phyloP scores from a whole-genome alignment of 2,329 filamentous ascomycete species.

The Hortaea werneckii region DNA sequence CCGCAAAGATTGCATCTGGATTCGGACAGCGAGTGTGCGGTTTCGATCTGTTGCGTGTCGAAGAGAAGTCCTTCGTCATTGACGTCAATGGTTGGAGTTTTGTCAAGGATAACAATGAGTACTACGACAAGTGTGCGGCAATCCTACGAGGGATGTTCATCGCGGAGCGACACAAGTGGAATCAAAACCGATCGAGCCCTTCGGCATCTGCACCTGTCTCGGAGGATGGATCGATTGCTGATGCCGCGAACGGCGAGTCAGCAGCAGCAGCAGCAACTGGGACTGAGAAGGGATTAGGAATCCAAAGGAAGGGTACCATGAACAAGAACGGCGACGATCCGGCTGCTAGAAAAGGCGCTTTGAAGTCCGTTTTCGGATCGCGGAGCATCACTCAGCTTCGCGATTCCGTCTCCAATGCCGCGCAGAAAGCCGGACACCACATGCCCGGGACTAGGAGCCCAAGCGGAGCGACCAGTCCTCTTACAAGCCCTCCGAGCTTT shows the following conservation, averaged over 20 bases:
- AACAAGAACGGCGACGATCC: conserved; percentile 13
- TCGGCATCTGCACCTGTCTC: conserved; percentile 1
- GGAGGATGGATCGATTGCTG: background rate
- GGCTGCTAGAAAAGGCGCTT: conserved; percentile 29
- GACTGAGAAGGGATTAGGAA: background rate
- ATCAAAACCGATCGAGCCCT: conserved; percentile 27
- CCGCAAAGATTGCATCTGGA: conserved; percentile 76
- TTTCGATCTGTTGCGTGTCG: conserved; percentile 83
- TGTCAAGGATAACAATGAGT: conserved; percentile 97
- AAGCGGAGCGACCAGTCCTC: conserved; percentile 28
- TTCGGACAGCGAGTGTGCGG: conserved; percentile 95
- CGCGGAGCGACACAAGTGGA: conserved; percentile 58
- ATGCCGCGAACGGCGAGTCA: conserved; percentile 11
- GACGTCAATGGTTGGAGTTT: conserved; percentile 99
- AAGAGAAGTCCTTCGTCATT: conserved; percentile 85
- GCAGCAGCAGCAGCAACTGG: conserved; percentile 1
- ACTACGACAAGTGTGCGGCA: conserved; percentile 82
- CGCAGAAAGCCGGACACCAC: conserved; percentile 16
- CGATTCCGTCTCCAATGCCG: conserved; percentile 25
- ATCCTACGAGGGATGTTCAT: conserved; percentile 85
- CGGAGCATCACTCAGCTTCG: conserved; percentile 54
- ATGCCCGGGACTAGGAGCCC: conserved; percentile 11
- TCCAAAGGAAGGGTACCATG: conserved; percentile 10
- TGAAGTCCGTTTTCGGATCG: conserved; percentile 54
- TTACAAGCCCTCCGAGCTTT: conserved; percentile 30